Evolutionary conservation across 192 early-diverging fungal species (phyloP).

Genomic region (Linnemannia elongata): DNA sequence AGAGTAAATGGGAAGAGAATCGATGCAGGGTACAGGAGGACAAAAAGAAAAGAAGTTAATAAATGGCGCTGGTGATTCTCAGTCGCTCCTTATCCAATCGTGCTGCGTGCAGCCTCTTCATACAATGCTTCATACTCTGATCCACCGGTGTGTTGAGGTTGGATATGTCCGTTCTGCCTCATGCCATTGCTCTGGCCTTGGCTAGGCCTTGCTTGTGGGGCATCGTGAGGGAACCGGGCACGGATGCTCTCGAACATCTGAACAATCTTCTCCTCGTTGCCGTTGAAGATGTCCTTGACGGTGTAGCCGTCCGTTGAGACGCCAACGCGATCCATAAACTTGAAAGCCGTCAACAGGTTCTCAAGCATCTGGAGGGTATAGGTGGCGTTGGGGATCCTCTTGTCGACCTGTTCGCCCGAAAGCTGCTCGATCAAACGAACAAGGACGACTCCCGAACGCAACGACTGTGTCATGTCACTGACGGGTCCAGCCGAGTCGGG

Average conservation of each 20-base stretch:
- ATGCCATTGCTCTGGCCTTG: slow-evolving; percentile 11
- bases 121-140: slow-evolving; percentile 41
- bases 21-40: not conserved
- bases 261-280: slow-evolving; percentile 36
- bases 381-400: slow-evolving; percentile 51
- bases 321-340: slow-evolving; percentile 66
- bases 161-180: slow-evolving; percentile 11
- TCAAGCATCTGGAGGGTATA: slow-evolving; percentile 63
- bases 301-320: slow-evolving; percentile 62
- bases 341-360: slow-evolving; percentile 63
- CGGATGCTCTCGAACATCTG: slow-evolving; percentile 35
- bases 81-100: slow-evolving; percentile 16
- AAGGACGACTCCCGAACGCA: slow-evolving; percentile 60
- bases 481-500: slow-evolving; percentile 41
- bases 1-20: not conserved
- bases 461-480: slow-evolving; percentile 56
- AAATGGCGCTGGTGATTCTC: not conserved
- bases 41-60: not conserved
- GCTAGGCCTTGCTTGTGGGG: not conserved
- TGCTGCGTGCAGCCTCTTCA: slow-evolving; percentile 33
- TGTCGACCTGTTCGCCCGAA: slow-evolving; percentile 57
- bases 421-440: slow-evolving; percentile 58
- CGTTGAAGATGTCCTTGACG: slow-evolving; percentile 59
- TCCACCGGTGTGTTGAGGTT: slow-evolving; percentile 29
- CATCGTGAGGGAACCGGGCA: slow-evolving; percentile 21